Evolutionary conservation across 768 basidiomycete genomes (phyloP).

Genomic region (Termitomyces sp.): DNA sequence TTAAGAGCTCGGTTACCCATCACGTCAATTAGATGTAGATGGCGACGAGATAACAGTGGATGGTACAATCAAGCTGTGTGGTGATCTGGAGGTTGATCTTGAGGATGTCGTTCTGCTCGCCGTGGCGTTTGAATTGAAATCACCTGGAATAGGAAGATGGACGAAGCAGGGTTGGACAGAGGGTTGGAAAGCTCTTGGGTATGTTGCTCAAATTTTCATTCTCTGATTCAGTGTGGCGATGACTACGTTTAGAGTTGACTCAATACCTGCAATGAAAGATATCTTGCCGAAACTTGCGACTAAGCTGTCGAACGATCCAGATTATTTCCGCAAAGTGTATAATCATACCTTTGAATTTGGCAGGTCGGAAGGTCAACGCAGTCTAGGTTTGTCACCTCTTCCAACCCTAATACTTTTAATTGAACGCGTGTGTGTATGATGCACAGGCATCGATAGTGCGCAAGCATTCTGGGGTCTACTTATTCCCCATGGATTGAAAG

Average conservation of each 20-base stretch:
- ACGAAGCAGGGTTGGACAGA: slow-evolving; percentile 66
- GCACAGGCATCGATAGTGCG: slow-evolving; percentile 60
- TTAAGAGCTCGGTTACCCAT: neutral
- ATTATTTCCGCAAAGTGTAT: slow-evolving; percentile 77
- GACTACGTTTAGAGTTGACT: slow-evolving; percentile 49
- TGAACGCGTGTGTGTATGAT: neutral
- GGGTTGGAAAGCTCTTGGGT: slow-evolving; percentile 76
- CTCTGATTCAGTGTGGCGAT: neutral
- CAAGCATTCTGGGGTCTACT: slow-evolving; percentile 76
- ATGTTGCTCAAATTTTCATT: slow-evolving; percentile 7
- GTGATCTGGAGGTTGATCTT: slow-evolving; percentile 62
- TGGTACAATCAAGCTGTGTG: slow-evolving; percentile 75
- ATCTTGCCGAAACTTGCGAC: slow-evolving; percentile 48
- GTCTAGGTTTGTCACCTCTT: slow-evolving; percentile 49
- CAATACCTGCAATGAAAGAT: slow-evolving; percentile 53
- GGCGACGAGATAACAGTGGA: slow-evolving; percentile 65
- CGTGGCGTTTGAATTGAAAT: slow-evolving; percentile 77
- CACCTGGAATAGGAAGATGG: slow-evolving; percentile 71
- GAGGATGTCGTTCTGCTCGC: slow-evolving; percentile 82
- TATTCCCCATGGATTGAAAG: slow-evolving; percentile 62
- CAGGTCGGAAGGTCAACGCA: slow-evolving; percentile 69
- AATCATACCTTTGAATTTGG: slow-evolving; percentile 79
- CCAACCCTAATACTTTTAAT: neutral
- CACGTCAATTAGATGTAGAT: slow-evolving; percentile 41
- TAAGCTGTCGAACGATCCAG: slow-evolving; percentile 56